Evolutionary conservation across 2,329 filamentous ascomycete species (phyloP).

Genomic region (Diaporthe citrichinensis): DNA sequence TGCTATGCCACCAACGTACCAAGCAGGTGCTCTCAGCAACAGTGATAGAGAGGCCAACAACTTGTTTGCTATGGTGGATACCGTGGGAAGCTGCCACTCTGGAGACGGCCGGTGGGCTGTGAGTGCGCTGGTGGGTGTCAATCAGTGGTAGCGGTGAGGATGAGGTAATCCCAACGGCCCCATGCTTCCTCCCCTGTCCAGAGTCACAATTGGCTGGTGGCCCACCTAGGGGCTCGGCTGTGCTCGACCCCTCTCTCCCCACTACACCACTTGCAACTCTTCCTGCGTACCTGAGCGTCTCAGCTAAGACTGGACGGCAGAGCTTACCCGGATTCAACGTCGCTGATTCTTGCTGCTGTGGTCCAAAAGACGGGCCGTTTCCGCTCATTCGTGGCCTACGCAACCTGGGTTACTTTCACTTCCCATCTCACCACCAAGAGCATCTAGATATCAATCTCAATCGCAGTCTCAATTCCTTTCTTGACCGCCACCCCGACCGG

Average conservation of each 20-base stretch:
- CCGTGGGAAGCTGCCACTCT: neutral
- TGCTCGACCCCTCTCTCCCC: slow-evolving; percentile 29
- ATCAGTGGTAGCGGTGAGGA: slow-evolving; percentile 16
- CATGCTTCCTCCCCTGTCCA: neutral
- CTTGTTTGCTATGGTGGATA: neutral
- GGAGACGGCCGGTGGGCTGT: neutral
- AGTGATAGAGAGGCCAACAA: neutral
- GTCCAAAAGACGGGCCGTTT: slow-evolving; percentile 7
- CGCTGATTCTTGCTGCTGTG: neutral
- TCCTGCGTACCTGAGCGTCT: neutral
- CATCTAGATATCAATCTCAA: neutral
- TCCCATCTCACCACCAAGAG: neutral
- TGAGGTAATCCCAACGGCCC: slow-evolving; percentile 14
- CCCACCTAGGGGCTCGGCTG: slow-evolving; percentile 30
- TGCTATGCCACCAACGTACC: neutral
- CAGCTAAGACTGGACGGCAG: slow-evolving; percentile 11
- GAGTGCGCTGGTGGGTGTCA: neutral
- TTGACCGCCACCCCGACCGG: too few species aligned
- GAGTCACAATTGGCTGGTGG: neutral
- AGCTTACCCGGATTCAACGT: neutral
- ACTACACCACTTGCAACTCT: neutral
- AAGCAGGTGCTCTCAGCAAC: neutral
- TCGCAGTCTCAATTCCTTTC: neutral
- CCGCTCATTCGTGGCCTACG: neutral
- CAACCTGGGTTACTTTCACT: neutral